Conservation (phyloP, 371 early-diverging fungal species). For the Chytridiales sp. region DNA sequence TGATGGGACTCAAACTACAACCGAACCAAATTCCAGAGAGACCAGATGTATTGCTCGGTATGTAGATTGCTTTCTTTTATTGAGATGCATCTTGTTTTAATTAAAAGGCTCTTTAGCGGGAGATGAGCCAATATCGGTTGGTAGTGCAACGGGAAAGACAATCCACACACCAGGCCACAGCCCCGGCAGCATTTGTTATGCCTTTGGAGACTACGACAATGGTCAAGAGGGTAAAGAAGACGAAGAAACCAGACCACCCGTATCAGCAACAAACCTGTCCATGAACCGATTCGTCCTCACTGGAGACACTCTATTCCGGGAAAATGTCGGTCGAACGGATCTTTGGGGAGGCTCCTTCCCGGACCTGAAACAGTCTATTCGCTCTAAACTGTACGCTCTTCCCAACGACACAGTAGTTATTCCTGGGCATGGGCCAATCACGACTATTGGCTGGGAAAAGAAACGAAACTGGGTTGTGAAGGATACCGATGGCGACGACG, state of each 20-base stretch:
- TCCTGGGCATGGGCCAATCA: constrained; percentile 7
- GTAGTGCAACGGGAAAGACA: background rate
- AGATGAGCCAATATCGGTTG: background rate
- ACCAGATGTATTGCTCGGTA: constrained; percentile 2
- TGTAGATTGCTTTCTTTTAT: background rate
- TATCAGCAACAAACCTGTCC: too few relatives aligned
- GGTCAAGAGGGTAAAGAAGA: too few relatives aligned
- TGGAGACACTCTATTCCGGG: constrained; percentile 7
- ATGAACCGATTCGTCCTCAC: constrained; percentile 8
- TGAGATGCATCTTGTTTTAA: too few relatives aligned
- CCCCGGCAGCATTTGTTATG: background rate
- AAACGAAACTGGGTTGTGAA: background rate
- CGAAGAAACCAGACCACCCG: too few relatives aligned
- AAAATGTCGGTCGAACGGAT: constrained; percentile 1
- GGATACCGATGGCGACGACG: background rate
- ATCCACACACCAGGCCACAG: constrained; percentile 9
- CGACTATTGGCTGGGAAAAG: constrained; percentile 1
- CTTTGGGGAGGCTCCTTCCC: constrained; percentile 2
- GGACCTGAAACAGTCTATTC: background rate
- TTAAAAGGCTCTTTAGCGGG: background rate
- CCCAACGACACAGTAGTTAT: background rate
- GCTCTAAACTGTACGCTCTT: background rate
- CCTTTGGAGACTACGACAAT: background rate
- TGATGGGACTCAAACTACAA: background rate
- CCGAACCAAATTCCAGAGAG: background rate